Evolutionary conservation across 2,329 filamentous ascomycete species (phyloP), one percentile per base, ranked within the genome.

Genomic region (Talaromyces sp.): DNA sequence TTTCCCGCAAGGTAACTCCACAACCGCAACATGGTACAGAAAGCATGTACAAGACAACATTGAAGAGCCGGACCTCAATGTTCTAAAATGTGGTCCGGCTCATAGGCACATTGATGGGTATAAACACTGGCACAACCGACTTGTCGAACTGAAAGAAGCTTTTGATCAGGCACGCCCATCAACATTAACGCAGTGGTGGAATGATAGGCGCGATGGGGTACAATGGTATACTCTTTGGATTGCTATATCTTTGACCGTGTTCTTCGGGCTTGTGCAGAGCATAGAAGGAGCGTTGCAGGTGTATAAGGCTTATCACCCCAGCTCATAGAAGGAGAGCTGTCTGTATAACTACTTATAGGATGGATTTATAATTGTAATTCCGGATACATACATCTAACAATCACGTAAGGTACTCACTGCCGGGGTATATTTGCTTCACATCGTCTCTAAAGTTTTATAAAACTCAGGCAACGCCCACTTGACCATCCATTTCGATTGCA

Each of bases 181-280:
- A 33, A 76, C 71, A 0, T 43, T 82, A 0, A 70, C 70, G 0
- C 67, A 68, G 45, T 67, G 63, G 78, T 83, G 81, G 80, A 69
- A 75, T 60, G 80, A 82, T 64, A 66, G 76, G 3, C 67, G 81
- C 1, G 79, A 80, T 35, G 73, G 76, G 0, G 75, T 78, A 0
- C 80, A 83, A 59, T 82, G 80, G 79, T 82, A 67, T 14, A 78
- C 57, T 0, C 80, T 83, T 60, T 84, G 81, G 81, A 73, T 83
- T 3, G 80, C 79, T 0, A 71, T 81, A 1, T 52, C 69, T 1
- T 68, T 79, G 24, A 81, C 75, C 0, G 69, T 77, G 6, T 70
- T 80, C 58, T 79, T 83, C 69, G 75, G 80, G 3, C 19, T 82
- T 14, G 66, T 80, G 13, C 75, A 84, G 69, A 74, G 73, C 59